phyloP scores from a whole-genome alignment of 2,329 filamentous ascomycete species.

The Botrytis pseudocinerea region DNA sequence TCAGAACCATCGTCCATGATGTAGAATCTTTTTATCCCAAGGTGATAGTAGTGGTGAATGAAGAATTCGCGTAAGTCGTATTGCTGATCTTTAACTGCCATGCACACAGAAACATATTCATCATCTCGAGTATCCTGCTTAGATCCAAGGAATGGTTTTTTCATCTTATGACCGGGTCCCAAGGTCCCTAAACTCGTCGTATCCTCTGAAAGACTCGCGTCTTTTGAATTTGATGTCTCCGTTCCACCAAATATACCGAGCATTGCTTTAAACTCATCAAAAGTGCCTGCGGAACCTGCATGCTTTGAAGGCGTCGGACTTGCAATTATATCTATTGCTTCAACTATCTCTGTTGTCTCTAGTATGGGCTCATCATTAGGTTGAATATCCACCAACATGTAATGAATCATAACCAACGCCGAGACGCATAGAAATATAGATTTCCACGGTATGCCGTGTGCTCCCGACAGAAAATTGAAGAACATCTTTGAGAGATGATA shows the following conservation, averaged over 20 bases:
- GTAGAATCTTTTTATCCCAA: conserved; percentile 36
- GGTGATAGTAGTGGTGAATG: conserved; percentile 38
- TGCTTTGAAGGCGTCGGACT: background rate
- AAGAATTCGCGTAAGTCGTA: conserved; percentile 36
- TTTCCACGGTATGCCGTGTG: conserved; percentile 22
- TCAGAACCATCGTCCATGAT: conserved; percentile 38
- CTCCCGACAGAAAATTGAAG: conserved; percentile 6
- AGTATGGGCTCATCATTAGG: background rate
- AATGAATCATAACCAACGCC: conserved; percentile 16
- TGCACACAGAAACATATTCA: conserved; percentile 36
- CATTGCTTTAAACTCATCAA: conserved; percentile 24
- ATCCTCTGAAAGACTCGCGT: background rate
- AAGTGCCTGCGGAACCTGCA: conserved; percentile 17
- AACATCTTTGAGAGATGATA: conserved; percentile 13
- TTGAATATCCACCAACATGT: conserved; percentile 15
- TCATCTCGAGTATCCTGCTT: conserved; percentile 22
- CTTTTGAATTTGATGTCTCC: background rate
- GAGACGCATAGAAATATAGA: conserved; percentile 16
- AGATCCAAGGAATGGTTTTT: conserved; percentile 19
- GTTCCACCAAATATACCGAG: conserved; percentile 2
- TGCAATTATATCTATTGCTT: background rate
- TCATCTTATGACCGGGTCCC: background rate
- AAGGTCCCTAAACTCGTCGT: background rate
- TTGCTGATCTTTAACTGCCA: conserved; percentile 34
- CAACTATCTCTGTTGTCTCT: background rate